A percentile compares a stretch with the other conserved stretches of the same genome.
Conservation (phyloP, 768 basidiomycete species). For the Leucosporidium scottii region DNA sequence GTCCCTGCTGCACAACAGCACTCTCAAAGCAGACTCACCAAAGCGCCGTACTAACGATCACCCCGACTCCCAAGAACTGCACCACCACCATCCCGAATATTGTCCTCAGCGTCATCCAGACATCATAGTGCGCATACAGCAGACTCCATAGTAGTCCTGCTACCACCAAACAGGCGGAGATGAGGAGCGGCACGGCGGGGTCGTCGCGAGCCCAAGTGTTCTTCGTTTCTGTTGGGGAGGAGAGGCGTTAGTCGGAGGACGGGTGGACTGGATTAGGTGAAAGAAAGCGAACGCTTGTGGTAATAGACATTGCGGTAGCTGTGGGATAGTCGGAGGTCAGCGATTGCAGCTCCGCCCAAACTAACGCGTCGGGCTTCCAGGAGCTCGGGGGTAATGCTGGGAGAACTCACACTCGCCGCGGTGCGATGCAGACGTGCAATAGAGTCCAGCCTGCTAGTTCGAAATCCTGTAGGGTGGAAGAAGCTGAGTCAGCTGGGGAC, state of each 20-base stretch:
- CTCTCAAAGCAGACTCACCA: conserved; percentile 51
- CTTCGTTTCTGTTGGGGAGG: conserved; percentile 66
- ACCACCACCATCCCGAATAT: conserved; percentile 70
- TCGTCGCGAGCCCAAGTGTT: conserved; percentile 98
- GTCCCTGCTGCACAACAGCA: too few relatives aligned
- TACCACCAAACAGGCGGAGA: conserved; percentile 65
- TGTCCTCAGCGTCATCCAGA: conserved; percentile 58
- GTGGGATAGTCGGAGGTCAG: conserved; percentile 2
- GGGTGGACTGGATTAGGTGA: neutral
- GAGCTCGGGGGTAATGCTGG: neutral
- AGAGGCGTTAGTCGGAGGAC: neutral
- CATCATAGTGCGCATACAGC: conserved; percentile 61
- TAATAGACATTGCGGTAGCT: conserved; percentile 96
- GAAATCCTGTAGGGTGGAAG: conserved; percentile 62
- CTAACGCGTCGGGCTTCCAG: neutral
- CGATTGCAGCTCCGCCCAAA: neutral
- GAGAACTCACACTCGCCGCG: conserved; percentile 70
- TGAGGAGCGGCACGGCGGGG: conserved; percentile 84
- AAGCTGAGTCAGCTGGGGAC: neutral
- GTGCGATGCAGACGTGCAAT: conserved; percentile 85
- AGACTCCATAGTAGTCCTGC: conserved; percentile 79
- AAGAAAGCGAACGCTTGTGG: conserved; percentile 67
- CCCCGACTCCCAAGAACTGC: conserved; percentile 74
- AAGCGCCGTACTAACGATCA: conserved; percentile 64
- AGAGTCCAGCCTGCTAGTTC: conserved; percentile 94